Base-by-base conservation (phyloP, 2,329 filamentous ascomycete species). In the Teratosphaeria viscida region DNA sequence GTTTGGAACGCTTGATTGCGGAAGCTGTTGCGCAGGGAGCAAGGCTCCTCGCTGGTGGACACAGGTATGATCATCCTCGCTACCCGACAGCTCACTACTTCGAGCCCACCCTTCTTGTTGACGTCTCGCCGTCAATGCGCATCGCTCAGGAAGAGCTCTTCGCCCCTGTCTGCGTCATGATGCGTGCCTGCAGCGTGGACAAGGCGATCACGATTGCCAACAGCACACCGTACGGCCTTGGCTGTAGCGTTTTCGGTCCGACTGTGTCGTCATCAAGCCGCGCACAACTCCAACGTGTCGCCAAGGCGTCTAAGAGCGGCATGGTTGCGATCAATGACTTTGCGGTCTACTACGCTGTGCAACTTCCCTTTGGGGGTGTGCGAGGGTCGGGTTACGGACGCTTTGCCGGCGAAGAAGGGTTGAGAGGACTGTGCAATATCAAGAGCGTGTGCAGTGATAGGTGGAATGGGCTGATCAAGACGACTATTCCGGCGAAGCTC, bases 241-340 rank as follows among this genome's bases (percentile, higher is more conserved):
- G 94, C 57, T 87, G 90, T 52, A 90, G 87, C 49, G 89, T 99
- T 43, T 96, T 95, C 73, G 94, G 92, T 37, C 79, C 82, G 56
- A 68, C 67, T 4, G 63, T 64, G 11, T 65, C 65, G 5, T 57
- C 63, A 43, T 64, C 64, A 6, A 82, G 86, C 61, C 80, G 83
- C 59, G 78, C 79, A 1, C 81, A 84, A 56, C 78, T 96, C 1
- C 74, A 81, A 16, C 77, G 77, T 16, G 84, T 95, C 32, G 84
- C 92, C 1, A 75, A 75, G 23, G 83, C 84, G 27, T 80, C 96
- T 57, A 84, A 87, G 63, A 85, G 88, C 0, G 94, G 94, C 53
- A 96, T 96, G 88, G 89, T 97, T 0, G 85, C 90, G 27, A 84
- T 99, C 66, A 99, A 99, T 72, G 94, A 99, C 76, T 99, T 99